Conservation (phyloP, 306 rosid genomes). For the Ochetophila trinervis region DNA sequence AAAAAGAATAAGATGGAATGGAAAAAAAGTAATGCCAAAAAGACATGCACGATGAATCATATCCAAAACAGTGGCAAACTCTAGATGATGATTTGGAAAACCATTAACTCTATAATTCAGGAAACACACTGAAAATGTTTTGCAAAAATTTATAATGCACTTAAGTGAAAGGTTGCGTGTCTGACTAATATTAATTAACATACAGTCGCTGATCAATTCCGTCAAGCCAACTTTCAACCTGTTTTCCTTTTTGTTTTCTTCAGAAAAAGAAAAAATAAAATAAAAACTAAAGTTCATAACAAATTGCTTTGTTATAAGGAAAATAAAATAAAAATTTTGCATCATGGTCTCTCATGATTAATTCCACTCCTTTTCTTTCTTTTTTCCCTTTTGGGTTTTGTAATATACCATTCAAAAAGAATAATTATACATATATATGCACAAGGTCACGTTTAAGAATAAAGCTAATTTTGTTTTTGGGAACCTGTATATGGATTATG, state of each 20-base stretch:
- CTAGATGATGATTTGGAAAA: slow-evolving; percentile 13
- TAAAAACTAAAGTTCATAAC: neutral
- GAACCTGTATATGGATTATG: no score
- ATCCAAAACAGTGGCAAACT: neutral
- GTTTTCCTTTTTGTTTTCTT: neutral
- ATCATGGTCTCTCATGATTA: no score
- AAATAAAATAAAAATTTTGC: neutral
- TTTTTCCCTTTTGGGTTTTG: neutral
- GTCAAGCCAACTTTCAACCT: neutral
- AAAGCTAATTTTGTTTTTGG: neutral
- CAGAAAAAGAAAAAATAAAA: neutral
- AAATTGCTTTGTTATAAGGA: neutral
- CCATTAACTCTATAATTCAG: neutral
- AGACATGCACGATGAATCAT: no score
- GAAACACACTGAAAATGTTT: neutral
- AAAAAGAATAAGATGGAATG: no score
- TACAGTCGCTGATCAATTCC: neutral
- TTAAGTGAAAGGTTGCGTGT: neutral
- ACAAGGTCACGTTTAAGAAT: neutral
- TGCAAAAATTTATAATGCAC: neutral
- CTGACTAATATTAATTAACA: neutral
- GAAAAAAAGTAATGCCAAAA: no score
- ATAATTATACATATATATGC: neutral
- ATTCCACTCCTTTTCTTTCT: neutral
- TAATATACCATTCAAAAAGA: neutral